Conservation (phyloP, 805 yeast species). For the Cyberlindnera suaveolens region DNA sequence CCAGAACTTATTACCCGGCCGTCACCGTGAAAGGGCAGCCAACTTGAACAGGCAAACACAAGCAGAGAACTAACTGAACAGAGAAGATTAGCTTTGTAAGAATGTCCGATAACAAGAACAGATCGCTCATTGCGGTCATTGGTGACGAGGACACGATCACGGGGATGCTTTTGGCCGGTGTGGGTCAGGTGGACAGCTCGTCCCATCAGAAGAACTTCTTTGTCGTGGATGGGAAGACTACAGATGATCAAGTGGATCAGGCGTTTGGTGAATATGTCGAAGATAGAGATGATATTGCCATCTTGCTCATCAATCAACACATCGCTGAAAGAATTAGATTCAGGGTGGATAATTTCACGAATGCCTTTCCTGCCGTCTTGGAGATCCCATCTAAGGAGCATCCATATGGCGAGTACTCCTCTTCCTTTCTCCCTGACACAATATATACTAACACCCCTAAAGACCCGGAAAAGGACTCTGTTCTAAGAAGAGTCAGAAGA, state of each 20-base stretch:
- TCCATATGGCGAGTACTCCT: slow-evolving; percentile 47
- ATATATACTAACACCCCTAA: not conserved
- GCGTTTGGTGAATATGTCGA: slow-evolving; percentile 72
- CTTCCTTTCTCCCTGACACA: not conserved
- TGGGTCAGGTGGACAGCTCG: slow-evolving; percentile 71
- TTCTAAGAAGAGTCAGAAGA: slow-evolving; percentile 89
- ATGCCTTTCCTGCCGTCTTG: slow-evolving; percentile 92
- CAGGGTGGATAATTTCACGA: slow-evolving; percentile 74
- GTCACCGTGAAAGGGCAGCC: not conserved
- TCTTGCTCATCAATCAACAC: slow-evolving; percentile 88
- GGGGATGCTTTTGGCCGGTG: slow-evolving; percentile 91
- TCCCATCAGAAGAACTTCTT: slow-evolving; percentile 66
- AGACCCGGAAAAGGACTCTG: slow-evolving; percentile 94
- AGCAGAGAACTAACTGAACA: not conserved
- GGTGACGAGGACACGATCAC: slow-evolving; percentile 98
- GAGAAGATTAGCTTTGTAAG: not conserved
- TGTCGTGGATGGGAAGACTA: slow-evolving; percentile 73
- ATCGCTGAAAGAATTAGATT: slow-evolving; percentile 85
- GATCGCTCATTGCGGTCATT: slow-evolving; percentile 84
- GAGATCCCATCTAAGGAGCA: slow-evolving; percentile 98
- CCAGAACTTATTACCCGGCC: no score
- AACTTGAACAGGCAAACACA: not conserved
- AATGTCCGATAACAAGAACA: slow-evolving; percentile 42
- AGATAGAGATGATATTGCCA: slow-evolving; percentile 84
- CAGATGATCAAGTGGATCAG: slow-evolving; percentile 65